These are phyloP conservation scores for Citrus hindsii DNA, from an alignment of 345 rosid species.

Conservation along the genomic window DNA sequence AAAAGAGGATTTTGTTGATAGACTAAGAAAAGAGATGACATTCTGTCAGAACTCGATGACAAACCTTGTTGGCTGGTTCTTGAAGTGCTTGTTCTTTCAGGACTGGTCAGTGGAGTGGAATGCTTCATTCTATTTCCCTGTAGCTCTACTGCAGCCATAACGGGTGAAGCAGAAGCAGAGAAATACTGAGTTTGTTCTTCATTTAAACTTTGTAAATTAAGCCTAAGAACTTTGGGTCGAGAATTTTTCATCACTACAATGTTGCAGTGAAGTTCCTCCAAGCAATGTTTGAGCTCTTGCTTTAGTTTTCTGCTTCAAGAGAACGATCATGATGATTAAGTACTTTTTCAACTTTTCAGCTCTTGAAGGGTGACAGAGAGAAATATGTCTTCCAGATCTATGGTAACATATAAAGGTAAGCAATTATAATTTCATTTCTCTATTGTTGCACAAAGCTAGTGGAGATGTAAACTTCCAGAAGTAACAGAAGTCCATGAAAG, in stretches of 20 bases:
- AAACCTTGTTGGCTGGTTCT: constrained; percentile 32
- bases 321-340: constrained; percentile 4
- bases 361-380: no score
- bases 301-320: constrained; percentile 54
- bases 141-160: constrained; percentile 19
- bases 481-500: no score
- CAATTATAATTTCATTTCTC: no score
- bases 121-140: constrained; percentile 43
- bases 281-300: constrained; percentile 60
- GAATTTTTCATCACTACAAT: constrained; percentile 59
- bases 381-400: no score
- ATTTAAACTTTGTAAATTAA: constrained; percentile 44
- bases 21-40: constrained; percentile 33
- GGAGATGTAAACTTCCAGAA: no score
- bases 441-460: no score
- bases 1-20: constrained; percentile 60
- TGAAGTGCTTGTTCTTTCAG: constrained; percentile 49
- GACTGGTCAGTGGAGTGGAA: constrained; percentile 69
- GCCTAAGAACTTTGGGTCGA: constrained; percentile 62
- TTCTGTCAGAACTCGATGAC: constrained; percentile 30
- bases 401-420: no score
- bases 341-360: not conserved
- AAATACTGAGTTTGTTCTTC: constrained; percentile 55
- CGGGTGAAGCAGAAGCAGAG: constrained; percentile 57
- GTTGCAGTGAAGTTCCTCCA: constrained; percentile 67